These are phyloP conservation scores for Lactifluus piperatus DNA, from an alignment of 768 basidiomycete genomes.

Conservation along the genomic window DNA sequence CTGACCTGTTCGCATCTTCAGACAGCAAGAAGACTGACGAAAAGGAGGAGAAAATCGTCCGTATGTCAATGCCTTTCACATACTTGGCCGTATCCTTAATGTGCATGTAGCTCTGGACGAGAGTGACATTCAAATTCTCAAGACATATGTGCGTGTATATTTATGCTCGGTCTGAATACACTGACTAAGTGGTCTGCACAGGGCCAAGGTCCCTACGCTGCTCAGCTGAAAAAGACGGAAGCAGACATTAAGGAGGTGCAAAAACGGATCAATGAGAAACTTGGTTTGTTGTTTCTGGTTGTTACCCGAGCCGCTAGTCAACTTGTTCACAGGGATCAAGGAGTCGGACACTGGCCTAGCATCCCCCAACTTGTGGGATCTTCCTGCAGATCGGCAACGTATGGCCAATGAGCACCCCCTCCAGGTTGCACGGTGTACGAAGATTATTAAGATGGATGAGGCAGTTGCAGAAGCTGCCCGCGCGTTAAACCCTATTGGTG, in stretches of 20 bases:
- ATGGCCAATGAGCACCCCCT: constrained; percentile 90
- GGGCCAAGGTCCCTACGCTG: constrained; percentile 98
- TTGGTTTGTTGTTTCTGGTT: constrained; percentile 44
- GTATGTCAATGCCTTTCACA: background rate
- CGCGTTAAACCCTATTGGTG: constrained; percentile 70
- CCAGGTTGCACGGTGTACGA: constrained; percentile 97
- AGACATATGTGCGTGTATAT: constrained; percentile 73
- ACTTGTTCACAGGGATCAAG: constrained; percentile 61
- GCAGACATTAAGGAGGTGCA: constrained; percentile 92
- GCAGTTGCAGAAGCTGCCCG: constrained; percentile 70
- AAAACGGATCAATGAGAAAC: constrained; percentile 95
- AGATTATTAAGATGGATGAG: constrained; percentile 84
- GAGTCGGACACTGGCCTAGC: constrained; percentile 98
- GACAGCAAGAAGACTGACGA: constrained; percentile 81
- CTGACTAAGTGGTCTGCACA: constrained; percentile 27
- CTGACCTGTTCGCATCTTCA: constrained; percentile 29
- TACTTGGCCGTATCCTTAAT: constrained; percentile 10
- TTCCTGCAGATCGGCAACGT: constrained; percentile 83
- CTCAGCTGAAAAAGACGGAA: constrained; percentile 80
- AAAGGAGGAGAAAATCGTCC: constrained; percentile 89
- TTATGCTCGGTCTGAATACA: no score
- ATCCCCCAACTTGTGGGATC: constrained; percentile 95
- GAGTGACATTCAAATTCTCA: constrained; percentile 97
- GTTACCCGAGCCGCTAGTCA: background rate
- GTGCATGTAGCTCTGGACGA: constrained; percentile 74